A percentile compares a stretch with the other conserved stretches of the same genome.
Evolutionary conservation across 169 alveolate species (phyloP).

Genomic region (Plasmodium coatneyi): DNA sequence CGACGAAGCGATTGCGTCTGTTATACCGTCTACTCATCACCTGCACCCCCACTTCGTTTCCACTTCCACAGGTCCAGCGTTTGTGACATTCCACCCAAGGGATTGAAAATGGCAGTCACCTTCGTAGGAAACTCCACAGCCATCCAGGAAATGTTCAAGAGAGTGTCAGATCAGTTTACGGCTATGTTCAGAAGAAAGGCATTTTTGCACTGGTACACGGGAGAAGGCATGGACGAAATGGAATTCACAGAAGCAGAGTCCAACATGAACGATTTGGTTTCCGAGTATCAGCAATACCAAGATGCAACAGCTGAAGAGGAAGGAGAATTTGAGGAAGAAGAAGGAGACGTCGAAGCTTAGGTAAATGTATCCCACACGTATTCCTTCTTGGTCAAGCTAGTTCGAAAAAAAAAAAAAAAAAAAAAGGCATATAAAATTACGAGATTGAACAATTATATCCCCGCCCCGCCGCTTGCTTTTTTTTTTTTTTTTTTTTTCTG

Average conservation of each 20-base stretch:
- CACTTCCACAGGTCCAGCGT: slow-evolving; percentile 91
- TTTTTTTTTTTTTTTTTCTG: slow-evolving; percentile 12
- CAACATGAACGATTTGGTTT: slow-evolving; percentile 97
- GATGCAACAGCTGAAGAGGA: slow-evolving; percentile 98
- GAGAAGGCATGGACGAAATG: slow-evolving; percentile 99
- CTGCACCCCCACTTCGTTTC: background rate
- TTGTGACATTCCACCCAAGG: slow-evolving; percentile 99
- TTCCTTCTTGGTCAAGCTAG: background rate
- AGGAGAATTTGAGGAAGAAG: slow-evolving; percentile 80
- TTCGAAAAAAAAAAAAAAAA: background rate
- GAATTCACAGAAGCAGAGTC: slow-evolving; percentile 99
- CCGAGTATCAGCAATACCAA: slow-evolving; percentile 99
- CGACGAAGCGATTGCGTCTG: background rate
- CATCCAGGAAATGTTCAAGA: slow-evolving; percentile 97
- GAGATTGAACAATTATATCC: background rate
- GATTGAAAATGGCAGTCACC: slow-evolving; percentile 97
- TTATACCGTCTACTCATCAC: too few relatives aligned
- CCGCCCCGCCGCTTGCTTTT: background rate
- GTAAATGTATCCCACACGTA: background rate
- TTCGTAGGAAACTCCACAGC: slow-evolving; percentile 98
- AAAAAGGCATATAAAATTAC: slow-evolving; percentile 2
- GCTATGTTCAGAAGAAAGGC: slow-evolving; percentile 99
- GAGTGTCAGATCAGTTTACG: slow-evolving; percentile 98
- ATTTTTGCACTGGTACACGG: slow-evolving; percentile 98
- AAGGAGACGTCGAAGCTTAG: slow-evolving; percentile 75